phyloP scores from a whole-genome alignment of 768 basidiomycete genomes.

The Scleroderma citrinum region DNA sequence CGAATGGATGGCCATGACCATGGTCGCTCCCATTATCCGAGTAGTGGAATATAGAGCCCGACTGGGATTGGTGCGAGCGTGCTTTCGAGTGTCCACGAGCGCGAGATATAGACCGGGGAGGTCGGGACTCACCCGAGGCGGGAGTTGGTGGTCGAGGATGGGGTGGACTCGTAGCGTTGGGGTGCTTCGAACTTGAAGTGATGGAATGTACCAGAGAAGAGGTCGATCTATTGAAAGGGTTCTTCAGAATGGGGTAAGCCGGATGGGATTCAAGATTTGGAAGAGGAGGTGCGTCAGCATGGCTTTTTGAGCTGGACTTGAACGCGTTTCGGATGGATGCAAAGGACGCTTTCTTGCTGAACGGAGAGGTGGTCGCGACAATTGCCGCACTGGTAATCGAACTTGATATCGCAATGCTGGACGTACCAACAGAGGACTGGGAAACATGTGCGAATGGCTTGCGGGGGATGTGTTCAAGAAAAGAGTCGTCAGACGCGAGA shows the following conservation, averaged over 20 bases:
- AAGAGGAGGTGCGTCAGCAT: constrained; percentile 66
- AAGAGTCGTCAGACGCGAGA: constrained; percentile 70
- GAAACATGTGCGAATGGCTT: constrained; percentile 66
- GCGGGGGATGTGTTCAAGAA: constrained; percentile 51
- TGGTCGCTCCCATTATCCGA: constrained; percentile 72
- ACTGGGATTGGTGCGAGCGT: constrained; percentile 76
- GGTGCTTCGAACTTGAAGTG: constrained; percentile 33
- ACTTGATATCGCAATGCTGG: constrained; percentile 23
- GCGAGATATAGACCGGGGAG: constrained; percentile 33
- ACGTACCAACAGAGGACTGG: constrained; percentile 61
- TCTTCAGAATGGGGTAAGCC: constrained; percentile 66
- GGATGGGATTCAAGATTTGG: constrained; percentile 59
- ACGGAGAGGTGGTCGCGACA: constrained; percentile 35
- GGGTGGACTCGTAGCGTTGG: constrained; percentile 43
- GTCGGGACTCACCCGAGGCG: constrained; percentile 39
- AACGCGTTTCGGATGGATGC: constrained; percentile 85
- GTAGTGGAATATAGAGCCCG: constrained; percentile 64
- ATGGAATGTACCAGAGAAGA: constrained; percentile 60
- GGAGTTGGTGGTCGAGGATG: constrained; percentile 56
- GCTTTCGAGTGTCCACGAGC: constrained; percentile 52
- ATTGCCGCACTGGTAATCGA: not conserved
- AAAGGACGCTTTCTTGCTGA: constrained; percentile 78
- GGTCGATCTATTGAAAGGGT: constrained; percentile 77
- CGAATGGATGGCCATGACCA: constrained; percentile 33
- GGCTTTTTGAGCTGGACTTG: constrained; percentile 52